phyloP scores from a whole-genome alignment of 306 rosid species.

The Inga laurina region DNA sequence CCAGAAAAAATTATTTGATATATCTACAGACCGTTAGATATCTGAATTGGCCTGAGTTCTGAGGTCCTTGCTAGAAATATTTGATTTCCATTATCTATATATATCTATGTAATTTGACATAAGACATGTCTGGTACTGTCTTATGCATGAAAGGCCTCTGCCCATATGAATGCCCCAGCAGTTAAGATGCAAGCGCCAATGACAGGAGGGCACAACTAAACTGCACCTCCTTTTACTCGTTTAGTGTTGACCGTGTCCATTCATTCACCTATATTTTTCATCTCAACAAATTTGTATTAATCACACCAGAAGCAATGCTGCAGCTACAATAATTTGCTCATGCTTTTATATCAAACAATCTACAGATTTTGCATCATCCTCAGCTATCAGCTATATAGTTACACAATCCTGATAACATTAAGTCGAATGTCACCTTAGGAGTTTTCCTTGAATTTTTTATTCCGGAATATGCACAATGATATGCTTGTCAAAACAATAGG shows the following conservation, averaged over 20 bases:
- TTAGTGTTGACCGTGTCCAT: not conserved
- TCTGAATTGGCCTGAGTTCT: not conserved
- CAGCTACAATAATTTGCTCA: not conserved
- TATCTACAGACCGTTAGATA: not conserved
- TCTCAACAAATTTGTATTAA: not conserved
- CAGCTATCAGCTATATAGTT: conserved; percentile 13
- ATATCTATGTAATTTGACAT: not conserved
- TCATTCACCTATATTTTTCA: not conserved
- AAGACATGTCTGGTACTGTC: not conserved
- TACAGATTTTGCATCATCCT: not conserved
- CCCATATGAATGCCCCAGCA: not conserved
- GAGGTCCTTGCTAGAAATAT: not conserved
- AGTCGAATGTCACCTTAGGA: not conserved
- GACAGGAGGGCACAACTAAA: conserved; percentile 1
- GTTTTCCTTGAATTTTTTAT: not conserved
- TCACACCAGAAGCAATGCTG: not conserved
- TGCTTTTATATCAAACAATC: not conserved
- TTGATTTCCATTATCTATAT: not conserved
- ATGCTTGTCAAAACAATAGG: conserved; percentile 15
- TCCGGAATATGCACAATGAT: not conserved
- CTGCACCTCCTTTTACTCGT: not conserved
- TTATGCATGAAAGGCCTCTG: not conserved
- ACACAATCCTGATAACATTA: not conserved
- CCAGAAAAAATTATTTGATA: not conserved
- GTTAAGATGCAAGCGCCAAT: not conserved